Percentiles rank a stretch among this genome's conserved stretches.
Evolutionary conservation across 306 rosid genomes (phyloP).

Genomic region (barrel medic (Medicago truncatula)): MtrunA17r5.0-ANR NC_053045.1:60202001-60202500

Average conservation of each 20-base stretch:
- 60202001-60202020: conserved; percentile 89
- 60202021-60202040: conserved; percentile 70
- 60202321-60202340: conserved; percentile 63
- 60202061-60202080: conserved; percentile 56
- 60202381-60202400: conserved; percentile 60
- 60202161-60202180: conserved; percentile 33
- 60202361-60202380: conserved; percentile 63
- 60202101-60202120: conserved; percentile 70
- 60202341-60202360: conserved; percentile 71
- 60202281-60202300: conserved; percentile 75
- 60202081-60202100: conserved; percentile 58
- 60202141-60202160: conserved; percentile 58
- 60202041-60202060: conserved; percentile 61
- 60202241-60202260: conserved; percentile 69
- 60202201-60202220: conserved; percentile 82
- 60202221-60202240: conserved; percentile 74
- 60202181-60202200: conserved; percentile 80
- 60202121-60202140: conserved; percentile 61
- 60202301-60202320: conserved; percentile 88
- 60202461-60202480: conserved; percentile 73
- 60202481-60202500: conserved; percentile 38
- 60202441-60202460: conserved; percentile 82
- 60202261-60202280: conserved; percentile 60
- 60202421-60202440: conserved; percentile 66
- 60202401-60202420: conserved; percentile 62